Base-by-base conservation (phyloP, 257 asterid species). In the Nicotiana attenuata region DNA sequence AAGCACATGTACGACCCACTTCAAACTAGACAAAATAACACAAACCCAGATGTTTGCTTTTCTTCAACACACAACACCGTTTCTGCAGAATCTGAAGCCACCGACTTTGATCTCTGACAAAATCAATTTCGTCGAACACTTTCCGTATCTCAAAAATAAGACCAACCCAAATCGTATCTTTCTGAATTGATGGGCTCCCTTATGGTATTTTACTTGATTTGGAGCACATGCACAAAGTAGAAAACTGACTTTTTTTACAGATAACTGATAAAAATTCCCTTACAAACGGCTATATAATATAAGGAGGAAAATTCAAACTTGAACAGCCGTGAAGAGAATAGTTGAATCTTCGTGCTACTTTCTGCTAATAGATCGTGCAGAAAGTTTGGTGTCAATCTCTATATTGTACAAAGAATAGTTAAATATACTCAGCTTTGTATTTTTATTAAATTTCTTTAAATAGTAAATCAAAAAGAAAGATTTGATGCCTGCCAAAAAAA, bases 1-100 rank as follows among this genome's bases (percentile, higher is more conserved):
- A 86, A 77, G 85, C 81, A 87, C 89, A 90, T 88, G 87, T 55
- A 55, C 60, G 60, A 90, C 67, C 52, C 38, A 31, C 35, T 57
- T 52, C 65, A 71, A 45, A 28, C 10, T 24, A 20, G 26, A 41
- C 29, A 60, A 81, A 71, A 59, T 13, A 75, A 50, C 10, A 22
- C 38, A 60, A 15, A 31, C 71, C 82, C 57, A n/a, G 69, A 66
- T 79, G 45, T 65, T 14, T n/a, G 41, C 52, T 35, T 81, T 68
- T n/a, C 24, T 1, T n/a, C 28, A 8, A 29, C 8, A 29, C 8
- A 38, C 17, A 38, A 22, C 17, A 17, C 14, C 41, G 1, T 35
- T 68, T 76, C 20, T 67, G 50, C 19, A 67, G 53, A 67, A 1
- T 29, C 53, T 41, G 5, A 20, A 71, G 53, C 57, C 59, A 71